phyloP scores from a whole-genome alignment of 2,329 filamentous ascomycete species.

The Ceratocystis albifundus region DNA sequence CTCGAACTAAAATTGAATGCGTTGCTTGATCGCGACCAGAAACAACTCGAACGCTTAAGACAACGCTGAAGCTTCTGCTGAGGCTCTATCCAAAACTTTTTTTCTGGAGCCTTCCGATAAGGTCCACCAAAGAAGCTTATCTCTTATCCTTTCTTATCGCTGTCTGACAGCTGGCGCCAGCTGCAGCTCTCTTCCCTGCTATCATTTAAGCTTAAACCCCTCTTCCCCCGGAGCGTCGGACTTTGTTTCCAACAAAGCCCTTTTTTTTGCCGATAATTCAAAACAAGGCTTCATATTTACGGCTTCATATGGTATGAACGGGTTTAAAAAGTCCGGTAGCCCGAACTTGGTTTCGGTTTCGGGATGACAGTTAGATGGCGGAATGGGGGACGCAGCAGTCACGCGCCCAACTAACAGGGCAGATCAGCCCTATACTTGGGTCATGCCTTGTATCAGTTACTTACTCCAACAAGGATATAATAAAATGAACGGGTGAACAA shows the following conservation, averaged over 20 bases:
- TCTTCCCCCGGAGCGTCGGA: background rate
- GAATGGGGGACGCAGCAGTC: background rate
- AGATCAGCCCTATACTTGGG: background rate
- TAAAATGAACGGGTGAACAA: background rate
- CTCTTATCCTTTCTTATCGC: too few relatives aligned
- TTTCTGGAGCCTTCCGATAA: conserved; percentile 21
- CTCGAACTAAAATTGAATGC: too few relatives aligned
- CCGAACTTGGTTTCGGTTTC: background rate
- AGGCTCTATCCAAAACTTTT: conserved; percentile 17
- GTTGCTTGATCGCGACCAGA: background rate
- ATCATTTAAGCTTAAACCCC: conserved; percentile 10
- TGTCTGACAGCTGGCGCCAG: background rate
- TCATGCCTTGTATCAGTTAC: background rate
- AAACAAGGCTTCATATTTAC: background rate
- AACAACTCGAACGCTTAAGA: background rate
- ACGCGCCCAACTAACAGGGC: background rate
- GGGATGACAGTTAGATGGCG: background rate
- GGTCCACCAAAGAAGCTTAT: conserved; percentile 20
- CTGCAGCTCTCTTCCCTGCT: background rate
- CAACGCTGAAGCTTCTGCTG: background rate
- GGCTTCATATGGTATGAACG: background rate
- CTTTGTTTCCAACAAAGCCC: background rate
- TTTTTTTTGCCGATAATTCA: background rate
- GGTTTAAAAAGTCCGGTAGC: conserved; percentile 6
- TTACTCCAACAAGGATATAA: background rate